Percentiles rank a stretch among this genome's conserved stretches.
Evolutionary conservation across 2,329 filamentous ascomycete species (phyloP).

Genomic region (Botrytis byssoidea): DNA sequence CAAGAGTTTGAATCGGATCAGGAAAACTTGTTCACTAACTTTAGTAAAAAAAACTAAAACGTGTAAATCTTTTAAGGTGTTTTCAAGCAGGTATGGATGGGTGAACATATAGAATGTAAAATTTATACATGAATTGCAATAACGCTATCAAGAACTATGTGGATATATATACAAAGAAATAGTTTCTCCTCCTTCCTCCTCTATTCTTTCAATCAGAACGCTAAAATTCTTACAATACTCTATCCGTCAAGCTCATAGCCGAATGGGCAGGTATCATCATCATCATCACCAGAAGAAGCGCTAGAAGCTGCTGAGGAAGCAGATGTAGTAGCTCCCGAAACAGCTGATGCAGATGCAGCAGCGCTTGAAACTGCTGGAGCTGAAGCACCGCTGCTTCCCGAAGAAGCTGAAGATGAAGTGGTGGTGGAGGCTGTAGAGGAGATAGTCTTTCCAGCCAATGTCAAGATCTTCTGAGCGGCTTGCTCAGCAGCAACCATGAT

Average conservation of each 20-base stretch:
- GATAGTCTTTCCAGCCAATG: constrained; percentile 34
- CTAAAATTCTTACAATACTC: neutral
- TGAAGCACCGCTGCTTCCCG: neutral
- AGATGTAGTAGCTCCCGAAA: neutral
- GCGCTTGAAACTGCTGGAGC: neutral
- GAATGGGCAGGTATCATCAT: constrained; percentile 7
- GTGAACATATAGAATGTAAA: neutral
- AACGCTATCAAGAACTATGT: constrained; percentile 1
- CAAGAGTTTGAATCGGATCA: neutral
- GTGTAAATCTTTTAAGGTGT: neutral
- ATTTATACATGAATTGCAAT: constrained; percentile 10
- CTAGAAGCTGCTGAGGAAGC: constrained; percentile 1
- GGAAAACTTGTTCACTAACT: neutral
- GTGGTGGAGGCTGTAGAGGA: neutral
- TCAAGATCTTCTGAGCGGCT: constrained; percentile 53
- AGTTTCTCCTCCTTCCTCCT: neutral
- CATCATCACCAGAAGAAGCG: neutral
- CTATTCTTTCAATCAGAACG: neutral
- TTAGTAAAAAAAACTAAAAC: neutral
- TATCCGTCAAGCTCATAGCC: constrained; percentile 14
- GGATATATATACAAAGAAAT: constrained; percentile 4
- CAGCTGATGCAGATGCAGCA: neutral
- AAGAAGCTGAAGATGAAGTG: neutral
- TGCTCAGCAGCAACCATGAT: constrained; percentile 66
- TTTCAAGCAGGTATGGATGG: too few relatives aligned